Percentiles rank a stretch among this genome's conserved stretches.
Conservation (phyloP, 2,329 filamentous ascomycete genomes). For the Aspergillus fumigatus region DNA sequence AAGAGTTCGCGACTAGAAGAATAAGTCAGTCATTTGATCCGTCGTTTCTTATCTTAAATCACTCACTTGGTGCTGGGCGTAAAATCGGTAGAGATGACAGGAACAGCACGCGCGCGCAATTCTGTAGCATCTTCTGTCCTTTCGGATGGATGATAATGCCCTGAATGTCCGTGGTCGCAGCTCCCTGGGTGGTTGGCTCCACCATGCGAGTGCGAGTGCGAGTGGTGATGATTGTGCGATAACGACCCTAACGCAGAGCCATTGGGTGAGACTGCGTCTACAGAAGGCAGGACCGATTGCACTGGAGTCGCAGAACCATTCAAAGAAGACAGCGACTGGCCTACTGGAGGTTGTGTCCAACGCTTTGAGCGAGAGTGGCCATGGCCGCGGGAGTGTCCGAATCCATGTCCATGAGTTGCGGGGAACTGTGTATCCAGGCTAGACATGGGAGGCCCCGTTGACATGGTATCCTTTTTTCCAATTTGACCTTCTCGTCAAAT, state of each 20-base stretch:
- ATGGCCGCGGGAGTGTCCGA: constrained; percentile 26
- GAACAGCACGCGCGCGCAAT: neutral
- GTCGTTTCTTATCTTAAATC: neutral
- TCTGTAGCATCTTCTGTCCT: neutral
- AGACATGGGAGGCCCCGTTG: constrained; percentile 27
- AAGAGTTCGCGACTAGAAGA: constrained; percentile 42
- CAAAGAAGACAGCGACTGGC: constrained; percentile 19
- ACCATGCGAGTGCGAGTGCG: constrained; percentile 37
- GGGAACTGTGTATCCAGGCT: constrained; percentile 25
- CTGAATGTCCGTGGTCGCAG: neutral
- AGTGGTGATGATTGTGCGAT: constrained; percentile 31
- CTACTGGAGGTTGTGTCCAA: constrained; percentile 25
- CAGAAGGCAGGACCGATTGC: constrained; percentile 13
- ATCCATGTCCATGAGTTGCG: constrained; percentile 21
- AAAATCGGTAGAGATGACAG: neutral
- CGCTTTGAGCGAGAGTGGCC: constrained; percentile 33
- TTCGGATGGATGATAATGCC: neutral
- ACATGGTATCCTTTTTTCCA: constrained; percentile 25
- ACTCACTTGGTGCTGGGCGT: constrained; percentile 13
- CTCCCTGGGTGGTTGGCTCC: neutral
- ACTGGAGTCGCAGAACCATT: constrained; percentile 15
- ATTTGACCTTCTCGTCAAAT: constrained; percentile 9
- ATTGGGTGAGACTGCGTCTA: constrained; percentile 17
- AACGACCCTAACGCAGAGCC: constrained; percentile 22
- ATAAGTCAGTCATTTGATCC: neutral